phyloP scores from a whole-genome alignment of 202 grass and related monocot species.

The Musa balbisiana region DNA sequence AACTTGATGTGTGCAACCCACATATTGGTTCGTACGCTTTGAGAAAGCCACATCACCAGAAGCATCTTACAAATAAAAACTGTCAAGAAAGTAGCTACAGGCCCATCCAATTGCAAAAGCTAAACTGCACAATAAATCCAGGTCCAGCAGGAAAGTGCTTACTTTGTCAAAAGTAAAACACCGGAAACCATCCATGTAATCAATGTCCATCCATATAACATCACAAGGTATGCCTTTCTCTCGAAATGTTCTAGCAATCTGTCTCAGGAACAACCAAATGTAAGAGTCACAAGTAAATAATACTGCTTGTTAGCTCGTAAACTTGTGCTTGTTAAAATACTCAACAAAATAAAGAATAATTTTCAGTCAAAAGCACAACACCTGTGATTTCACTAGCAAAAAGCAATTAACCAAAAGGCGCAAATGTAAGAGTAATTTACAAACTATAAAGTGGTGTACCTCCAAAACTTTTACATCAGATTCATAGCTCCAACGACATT shows the following conservation, averaged over 20 bases:
- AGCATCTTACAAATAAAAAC: too few relatives aligned
- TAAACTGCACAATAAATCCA: constrained; percentile 2
- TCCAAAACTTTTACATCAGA: constrained; percentile 75
- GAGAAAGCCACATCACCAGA: too few relatives aligned
- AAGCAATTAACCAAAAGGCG: neutral
- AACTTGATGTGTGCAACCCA: too few relatives aligned
- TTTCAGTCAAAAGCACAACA: neutral
- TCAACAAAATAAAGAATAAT: neutral
- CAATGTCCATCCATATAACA: constrained; percentile 99
- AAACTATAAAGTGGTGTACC: constrained; percentile 34
- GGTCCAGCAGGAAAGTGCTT: constrained; percentile 14
- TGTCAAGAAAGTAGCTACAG: too few relatives aligned
- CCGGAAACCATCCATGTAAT: constrained; percentile 95
- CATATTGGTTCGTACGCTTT: too few relatives aligned
- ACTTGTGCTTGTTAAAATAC: neutral
- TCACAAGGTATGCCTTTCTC: constrained; percentile 92
- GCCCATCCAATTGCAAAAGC: neutral
- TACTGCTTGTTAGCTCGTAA: neutral
- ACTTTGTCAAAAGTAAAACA: constrained; percentile 91
- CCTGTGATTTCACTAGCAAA: neutral
- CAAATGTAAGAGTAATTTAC: neutral
- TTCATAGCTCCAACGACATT: constrained; percentile 95
- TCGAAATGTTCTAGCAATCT: constrained; percentile 82
- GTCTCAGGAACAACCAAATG: constrained; percentile 26
- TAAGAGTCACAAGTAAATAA: neutral